These are phyloP conservation scores for Boletus smithii DNA, from an alignment of 1,284 basidiomycete genomes.

Conservation along the genomic window DNA sequence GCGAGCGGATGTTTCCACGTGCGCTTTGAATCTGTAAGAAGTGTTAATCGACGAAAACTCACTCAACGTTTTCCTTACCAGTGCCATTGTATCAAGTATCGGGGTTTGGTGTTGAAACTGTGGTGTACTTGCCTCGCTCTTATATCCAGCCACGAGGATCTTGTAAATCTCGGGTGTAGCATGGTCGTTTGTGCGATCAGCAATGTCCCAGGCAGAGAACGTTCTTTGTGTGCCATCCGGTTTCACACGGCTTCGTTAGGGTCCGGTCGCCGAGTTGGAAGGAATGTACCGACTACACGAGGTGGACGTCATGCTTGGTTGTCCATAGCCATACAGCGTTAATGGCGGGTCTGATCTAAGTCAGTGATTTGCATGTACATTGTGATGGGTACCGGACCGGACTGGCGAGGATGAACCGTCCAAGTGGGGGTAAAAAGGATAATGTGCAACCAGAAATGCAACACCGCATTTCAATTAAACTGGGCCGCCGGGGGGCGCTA, in stretches of 20 bases:
- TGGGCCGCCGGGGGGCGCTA: constrained; percentile 2
- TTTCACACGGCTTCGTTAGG: too few relatives aligned
- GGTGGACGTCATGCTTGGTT: too few relatives aligned
- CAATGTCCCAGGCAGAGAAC: constrained; percentile 1
- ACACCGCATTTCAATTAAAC: constrained; percentile 10
- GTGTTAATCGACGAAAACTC: not conserved
- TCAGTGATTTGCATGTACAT: not conserved
- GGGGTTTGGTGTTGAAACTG: not conserved
- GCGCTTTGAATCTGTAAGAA: constrained; percentile 9
- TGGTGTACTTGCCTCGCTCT: not conserved
- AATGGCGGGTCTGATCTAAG: not conserved
- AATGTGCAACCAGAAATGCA: constrained; percentile 4
- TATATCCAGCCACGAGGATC: constrained; percentile 9
- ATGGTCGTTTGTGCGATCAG: not conserved
- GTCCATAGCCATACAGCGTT: not conserved
- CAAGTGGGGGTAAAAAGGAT: not conserved
- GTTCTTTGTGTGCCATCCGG: constrained; percentile 3
- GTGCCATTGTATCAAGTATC: constrained; percentile 12
- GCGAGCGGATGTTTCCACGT: constrained; percentile 14
- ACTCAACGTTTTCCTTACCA: constrained; percentile 4
- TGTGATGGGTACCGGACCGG: not conserved
- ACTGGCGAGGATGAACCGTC: not conserved
- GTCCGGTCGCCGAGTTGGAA: too few relatives aligned
- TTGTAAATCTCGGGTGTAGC: too few relatives aligned
- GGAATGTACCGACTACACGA: too few relatives aligned